Base-by-base conservation (phyloP, 768 basidiomycete genomes). In the Nidularia pulvinata region DNA sequence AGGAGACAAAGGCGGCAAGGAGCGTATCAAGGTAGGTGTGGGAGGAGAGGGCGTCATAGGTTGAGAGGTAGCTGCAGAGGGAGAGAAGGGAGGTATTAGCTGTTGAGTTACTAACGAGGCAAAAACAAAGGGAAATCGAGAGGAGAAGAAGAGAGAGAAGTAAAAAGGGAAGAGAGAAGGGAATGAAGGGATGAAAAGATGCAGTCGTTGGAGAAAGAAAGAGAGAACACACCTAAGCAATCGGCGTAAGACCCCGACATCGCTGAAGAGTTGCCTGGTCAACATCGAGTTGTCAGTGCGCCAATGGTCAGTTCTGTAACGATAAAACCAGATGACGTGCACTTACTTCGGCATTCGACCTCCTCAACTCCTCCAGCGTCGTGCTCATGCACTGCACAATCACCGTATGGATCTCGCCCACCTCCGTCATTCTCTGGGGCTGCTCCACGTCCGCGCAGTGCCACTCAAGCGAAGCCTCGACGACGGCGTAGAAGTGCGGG, bases 361-460 rank as follows among this genome's bases (percentile, higher is more conserved):
- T 83, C 66, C 93, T 95, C 37, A 99, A 73, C 68, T 98, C 97
- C 0, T 86, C 81, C 5, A 99, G 75, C 1, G 96, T 98, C 3
- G 81, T 82, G 19, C 83, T 89, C 90, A 99, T 97, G 65, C 97
- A 99, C 59, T 95, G 91, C 13, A 97, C 84, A 55, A 99, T 91
- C 4, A 89, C 90, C 48, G 85, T 81, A 64, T 99, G 97, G 44
- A 98, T 96, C 43, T 93, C 89, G 14, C 79, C 68, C 97, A 98
- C 65, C 50, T 89, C 85, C 0, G 93, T 90, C 69, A 99, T 75
- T 14, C 83, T 80, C 65, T 96, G 95, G 47, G 91, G 87, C 14
- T 98, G 73, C 66, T 99, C 95, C 30, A 98, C 93, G 63, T 98
- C 95, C 2, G 95, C 93, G 59, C 85, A 82, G 51, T 93, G 85